Conservation (phyloP, 345 rosid species). For the Aethionema arabicum region DNA sequence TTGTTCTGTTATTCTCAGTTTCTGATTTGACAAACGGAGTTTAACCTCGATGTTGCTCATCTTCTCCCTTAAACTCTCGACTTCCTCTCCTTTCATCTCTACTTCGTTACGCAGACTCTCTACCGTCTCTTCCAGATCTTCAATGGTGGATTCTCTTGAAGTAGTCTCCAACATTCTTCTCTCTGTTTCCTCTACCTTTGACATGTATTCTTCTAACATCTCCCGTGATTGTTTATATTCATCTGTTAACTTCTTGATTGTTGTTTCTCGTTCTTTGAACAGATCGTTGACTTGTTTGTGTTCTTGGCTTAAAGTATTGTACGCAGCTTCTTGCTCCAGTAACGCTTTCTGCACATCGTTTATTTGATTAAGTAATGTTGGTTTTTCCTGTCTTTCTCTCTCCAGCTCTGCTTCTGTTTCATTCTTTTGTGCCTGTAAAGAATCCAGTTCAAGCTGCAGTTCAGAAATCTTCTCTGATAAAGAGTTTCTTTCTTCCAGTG, state of each 20-base stretch:
- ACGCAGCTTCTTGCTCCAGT: constrained; percentile 39
- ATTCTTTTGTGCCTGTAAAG: constrained; percentile 42
- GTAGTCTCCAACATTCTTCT: constrained; percentile 47
- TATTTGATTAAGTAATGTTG: constrained; percentile 40
- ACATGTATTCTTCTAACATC: constrained; percentile 45
- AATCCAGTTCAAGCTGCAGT: constrained; percentile 47
- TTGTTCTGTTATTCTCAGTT: constrained; percentile 86
- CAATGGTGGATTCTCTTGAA: constrained; percentile 47
- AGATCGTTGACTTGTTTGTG: constrained; percentile 41
- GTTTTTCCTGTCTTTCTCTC: constrained; percentile 51
- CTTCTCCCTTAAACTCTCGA: constrained; percentile 49
- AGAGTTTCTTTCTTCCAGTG: constrained; percentile 30
- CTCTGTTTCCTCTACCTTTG: constrained; percentile 50
- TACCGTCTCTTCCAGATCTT: constrained; percentile 51
- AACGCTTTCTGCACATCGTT: constrained; percentile 46
- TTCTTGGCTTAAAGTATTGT: constrained; percentile 52
- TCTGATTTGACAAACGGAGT: constrained; percentile 91
- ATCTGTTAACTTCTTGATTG: constrained; percentile 37
- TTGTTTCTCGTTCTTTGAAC: constrained; percentile 45
- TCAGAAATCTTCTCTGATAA: constrained; percentile 34
- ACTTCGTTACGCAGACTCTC: constrained; percentile 68
- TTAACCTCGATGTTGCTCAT: constrained; percentile 66
- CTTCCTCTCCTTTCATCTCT: constrained; percentile 82
- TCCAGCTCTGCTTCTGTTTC: constrained; percentile 49
- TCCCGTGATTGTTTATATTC: constrained; percentile 48